Percentiles rank a stretch among this genome's conserved stretches.
Conservation (phyloP, 345 rosid genomes). For the Citropsis articulata region DNA sequence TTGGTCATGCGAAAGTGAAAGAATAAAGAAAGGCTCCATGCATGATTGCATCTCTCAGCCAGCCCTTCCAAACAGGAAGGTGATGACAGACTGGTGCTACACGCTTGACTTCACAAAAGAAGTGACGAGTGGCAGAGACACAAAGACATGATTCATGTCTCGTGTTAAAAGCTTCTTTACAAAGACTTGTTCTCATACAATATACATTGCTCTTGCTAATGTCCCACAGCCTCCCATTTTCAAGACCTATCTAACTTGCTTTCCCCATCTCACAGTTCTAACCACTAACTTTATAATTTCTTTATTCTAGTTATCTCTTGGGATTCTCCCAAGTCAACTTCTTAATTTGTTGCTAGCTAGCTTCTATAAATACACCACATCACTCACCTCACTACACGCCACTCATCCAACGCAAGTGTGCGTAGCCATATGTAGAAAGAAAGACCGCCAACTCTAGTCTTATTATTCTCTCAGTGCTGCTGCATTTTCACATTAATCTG, state of each 20-base stretch:
- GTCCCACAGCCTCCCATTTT: constrained; percentile 27
- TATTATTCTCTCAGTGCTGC: background rate
- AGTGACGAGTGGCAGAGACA: background rate
- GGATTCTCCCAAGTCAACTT: constrained; percentile 40
- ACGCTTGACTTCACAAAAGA: background rate
- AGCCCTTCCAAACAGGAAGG: background rate
- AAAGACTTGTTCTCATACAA: background rate
- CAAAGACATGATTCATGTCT: constrained; percentile 9
- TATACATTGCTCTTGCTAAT: background rate
- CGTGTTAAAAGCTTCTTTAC: constrained; percentile 7
- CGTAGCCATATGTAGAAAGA: background rate
- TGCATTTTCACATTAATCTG: background rate
- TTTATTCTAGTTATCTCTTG: background rate
- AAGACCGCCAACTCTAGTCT: background rate
- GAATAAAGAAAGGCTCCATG: background rate
- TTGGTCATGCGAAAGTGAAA: background rate
- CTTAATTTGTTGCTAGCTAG: background rate
- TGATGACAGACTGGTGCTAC: background rate
- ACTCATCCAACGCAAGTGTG: background rate
- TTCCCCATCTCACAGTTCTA: constrained; percentile 15
- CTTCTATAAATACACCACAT: constrained; percentile 40
- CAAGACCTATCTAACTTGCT: background rate
- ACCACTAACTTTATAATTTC: constrained; percentile 16
- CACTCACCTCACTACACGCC: background rate
- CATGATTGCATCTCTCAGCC: background rate